Conservation (phyloP, 495 filamentous ascomycete species). For the Bathelium albidoporum region DNA sequence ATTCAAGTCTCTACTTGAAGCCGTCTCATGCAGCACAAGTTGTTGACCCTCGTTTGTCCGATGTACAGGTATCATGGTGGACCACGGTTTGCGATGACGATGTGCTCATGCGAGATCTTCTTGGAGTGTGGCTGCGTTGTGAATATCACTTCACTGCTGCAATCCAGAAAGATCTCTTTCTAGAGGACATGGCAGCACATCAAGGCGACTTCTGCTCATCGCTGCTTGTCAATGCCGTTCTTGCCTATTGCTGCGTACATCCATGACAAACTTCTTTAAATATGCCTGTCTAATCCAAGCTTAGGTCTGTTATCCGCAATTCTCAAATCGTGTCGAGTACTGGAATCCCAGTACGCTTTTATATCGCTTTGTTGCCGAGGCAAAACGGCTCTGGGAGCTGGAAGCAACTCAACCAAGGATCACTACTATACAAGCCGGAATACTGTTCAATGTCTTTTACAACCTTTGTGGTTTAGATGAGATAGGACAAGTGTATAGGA, state of each 20-base stretch:
- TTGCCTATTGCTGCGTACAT: conserved; percentile 4
- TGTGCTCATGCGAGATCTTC: background rate
- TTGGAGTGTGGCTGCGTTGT: background rate
- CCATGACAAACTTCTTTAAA: background rate
- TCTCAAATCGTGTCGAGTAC: conserved; percentile 1
- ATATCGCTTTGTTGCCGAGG: conserved; percentile 3
- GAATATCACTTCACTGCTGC: background rate
- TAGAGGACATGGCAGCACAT: conserved; percentile 1
- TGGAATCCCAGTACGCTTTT: conserved; percentile 2
- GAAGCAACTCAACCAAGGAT: background rate
- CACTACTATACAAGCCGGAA: background rate
- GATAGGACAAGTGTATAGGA: background rate
- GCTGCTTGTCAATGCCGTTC: conserved; percentile 5
- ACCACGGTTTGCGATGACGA: background rate
- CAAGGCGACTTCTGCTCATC: background rate
- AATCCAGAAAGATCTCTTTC: conserved; percentile 7
- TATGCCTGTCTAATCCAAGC: background rate
- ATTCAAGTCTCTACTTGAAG: background rate
- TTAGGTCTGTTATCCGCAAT: background rate
- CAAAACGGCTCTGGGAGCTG: conserved; percentile 4
- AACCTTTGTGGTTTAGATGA: background rate
- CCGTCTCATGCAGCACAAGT: background rate
- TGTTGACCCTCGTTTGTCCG: background rate
- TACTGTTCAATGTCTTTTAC: background rate
- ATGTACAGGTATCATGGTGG: background rate